Evolutionary conservation across 2,329 filamentous ascomycete genomes (phyloP), one percentile per base, ranked within the genome.

Genomic region (Monilinia vaccinii-corymbosi): DNA sequence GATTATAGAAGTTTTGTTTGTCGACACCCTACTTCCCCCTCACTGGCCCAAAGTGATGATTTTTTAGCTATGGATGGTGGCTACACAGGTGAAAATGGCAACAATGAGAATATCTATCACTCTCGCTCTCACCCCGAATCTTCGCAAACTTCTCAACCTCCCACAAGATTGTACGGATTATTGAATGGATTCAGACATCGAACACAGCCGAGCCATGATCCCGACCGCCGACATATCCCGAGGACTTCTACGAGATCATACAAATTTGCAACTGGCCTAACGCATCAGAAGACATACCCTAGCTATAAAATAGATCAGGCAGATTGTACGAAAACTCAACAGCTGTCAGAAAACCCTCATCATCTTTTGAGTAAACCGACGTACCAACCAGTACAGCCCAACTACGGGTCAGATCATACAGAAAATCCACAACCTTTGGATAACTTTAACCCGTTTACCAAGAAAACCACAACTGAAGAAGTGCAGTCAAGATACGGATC

Each of bases 1-100:
- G 28, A 64, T 60, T 40, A 53, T 16, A 65, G 64, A 18, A 58
- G 67, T 56, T 62, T 60, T 25, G 61, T 66, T 11, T 63, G 62
- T 36, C 63, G 64, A 21, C 66, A 70, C 48, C 65, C 66, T 34
- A 60, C 63, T n/a, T 65, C 59, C 21, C 67, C 64, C 28, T 64
- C 60, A n/a, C 42, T 55, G 16, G 59, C 61, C 23, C 64, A 61
- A 31, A 56, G 47, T 11, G 58, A 62, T 16, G 36, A 56, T 45
- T 59, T 44, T 21, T 50, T 65, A 63, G 60, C 65, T 23, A 63
- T 64, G 36, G 66, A 67, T 34, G 62, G 60, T 51, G 65, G 65
- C 11, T 65, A 67, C 60, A 50, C 49, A n/a, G 63, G 63, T 48
- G 63, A 67, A 53, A 64, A 44, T 42, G 67, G n/a, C 21, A 51